Evolutionary conservation across 106 monocot genomes (phyloP).

Genomic region (Dendrobium officinale): DNA sequence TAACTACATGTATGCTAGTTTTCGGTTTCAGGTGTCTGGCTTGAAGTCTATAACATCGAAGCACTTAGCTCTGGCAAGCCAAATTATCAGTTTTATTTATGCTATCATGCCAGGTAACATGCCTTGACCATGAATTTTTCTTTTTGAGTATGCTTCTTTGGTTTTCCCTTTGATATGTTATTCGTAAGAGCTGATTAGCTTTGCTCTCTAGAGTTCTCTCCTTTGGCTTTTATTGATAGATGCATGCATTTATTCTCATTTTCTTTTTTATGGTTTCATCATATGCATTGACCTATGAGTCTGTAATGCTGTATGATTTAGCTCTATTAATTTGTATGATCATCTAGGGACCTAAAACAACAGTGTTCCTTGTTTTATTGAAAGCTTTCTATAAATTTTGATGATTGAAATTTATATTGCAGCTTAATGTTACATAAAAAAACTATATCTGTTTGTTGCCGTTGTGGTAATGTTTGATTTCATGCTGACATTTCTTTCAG

Average conservation of each 20-base stretch:
- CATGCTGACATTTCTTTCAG: no score
- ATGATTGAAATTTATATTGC: background rate
- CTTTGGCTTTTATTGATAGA: background rate
- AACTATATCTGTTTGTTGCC: background rate
- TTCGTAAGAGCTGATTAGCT: background rate
- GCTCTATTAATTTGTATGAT: background rate
- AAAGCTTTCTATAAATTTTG: background rate
- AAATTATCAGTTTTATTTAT: conserved; percentile 91
- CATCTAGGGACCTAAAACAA: background rate
- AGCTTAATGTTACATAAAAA: background rate
- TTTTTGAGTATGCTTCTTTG: background rate
- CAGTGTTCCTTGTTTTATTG: background rate
- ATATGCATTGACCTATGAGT: background rate
- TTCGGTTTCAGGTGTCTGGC: conserved; percentile 83
- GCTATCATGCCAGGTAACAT: conserved; percentile 79
- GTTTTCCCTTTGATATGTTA: background rate
- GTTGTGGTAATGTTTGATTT: background rate
- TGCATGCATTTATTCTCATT: background rate
- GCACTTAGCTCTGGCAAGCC: conserved; percentile 95
- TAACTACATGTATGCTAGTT: background rate
- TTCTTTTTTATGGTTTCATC: background rate
- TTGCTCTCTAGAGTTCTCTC: background rate
- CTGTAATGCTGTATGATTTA: background rate
- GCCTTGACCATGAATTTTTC: background rate
- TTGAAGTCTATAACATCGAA: conserved; percentile 96